Percentiles rank a stretch among this genome's conserved stretches.
Evolutionary conservation across 495 filamentous ascomycete species (phyloP).

Genomic region (Aspergillus conjunctus): DNA sequence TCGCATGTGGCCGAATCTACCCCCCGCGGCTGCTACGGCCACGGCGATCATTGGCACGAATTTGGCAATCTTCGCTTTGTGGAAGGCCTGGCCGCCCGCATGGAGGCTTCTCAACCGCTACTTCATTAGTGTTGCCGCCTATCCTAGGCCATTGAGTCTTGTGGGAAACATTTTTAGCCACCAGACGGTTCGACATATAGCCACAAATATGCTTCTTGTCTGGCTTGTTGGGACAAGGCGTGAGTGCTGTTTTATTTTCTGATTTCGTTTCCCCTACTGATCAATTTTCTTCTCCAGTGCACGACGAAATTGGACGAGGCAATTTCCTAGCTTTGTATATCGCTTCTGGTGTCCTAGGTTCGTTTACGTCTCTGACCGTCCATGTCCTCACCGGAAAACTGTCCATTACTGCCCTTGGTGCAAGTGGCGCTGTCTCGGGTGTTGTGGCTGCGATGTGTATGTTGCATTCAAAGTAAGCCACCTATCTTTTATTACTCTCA

Average conservation of each 20-base stretch:
- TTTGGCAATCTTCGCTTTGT: constrained; percentile 58
- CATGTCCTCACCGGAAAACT: constrained; percentile 58
- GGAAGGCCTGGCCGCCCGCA: constrained; percentile 64
- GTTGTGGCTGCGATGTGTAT: constrained; percentile 69
- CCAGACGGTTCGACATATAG: constrained; percentile 64
- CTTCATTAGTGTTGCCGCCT: constrained; percentile 71
- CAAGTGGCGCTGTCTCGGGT: constrained; percentile 72
- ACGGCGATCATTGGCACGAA: constrained; percentile 67
- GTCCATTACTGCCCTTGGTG: constrained; percentile 62
- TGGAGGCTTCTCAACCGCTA: constrained; percentile 79
- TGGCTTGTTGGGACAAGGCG: constrained; percentile 59
- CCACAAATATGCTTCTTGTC: constrained; percentile 67
- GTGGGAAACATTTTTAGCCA: constrained; percentile 81
- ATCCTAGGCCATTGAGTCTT: constrained; percentile 64
- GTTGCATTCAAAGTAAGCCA: constrained; percentile 55
- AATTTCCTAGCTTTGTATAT: constrained; percentile 82
- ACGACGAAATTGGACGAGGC: constrained; percentile 86
- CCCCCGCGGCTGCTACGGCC: constrained; percentile 79
- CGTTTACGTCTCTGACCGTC: constrained; percentile 60
- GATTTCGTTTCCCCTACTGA: not conserved
- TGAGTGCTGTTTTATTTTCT: constrained; percentile 33
- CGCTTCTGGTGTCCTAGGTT: constrained; percentile 64
- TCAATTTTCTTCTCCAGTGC: constrained; percentile 46
- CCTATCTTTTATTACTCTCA: not conserved
- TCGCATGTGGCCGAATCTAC: constrained; percentile 71